phyloP scores from a whole-genome alignment of 139 green algal species.

The Mesostigma viride region DNA sequence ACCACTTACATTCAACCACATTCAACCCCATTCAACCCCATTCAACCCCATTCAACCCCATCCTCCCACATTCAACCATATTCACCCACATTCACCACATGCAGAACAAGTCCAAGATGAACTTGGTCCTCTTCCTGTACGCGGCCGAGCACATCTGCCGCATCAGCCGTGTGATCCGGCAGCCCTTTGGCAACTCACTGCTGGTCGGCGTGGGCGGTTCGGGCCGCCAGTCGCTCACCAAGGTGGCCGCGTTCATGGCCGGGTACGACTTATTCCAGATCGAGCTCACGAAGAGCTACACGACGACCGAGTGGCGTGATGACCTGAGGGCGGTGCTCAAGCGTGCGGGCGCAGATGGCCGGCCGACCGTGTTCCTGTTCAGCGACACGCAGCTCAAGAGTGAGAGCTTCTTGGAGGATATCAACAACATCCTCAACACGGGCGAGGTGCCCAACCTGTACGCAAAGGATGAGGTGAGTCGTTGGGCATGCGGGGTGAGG shows the following conservation, averaged over 20 bases:
- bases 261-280: slow-evolving; percentile 48
- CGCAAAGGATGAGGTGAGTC: slow-evolving; percentile 12
- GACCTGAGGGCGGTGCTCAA: slow-evolving; percentile 52
- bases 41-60: too few relatives aligned
- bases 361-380: slow-evolving; percentile 58
- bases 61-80: too few relatives aligned
- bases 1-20: too few relatives aligned
- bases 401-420: slow-evolving; percentile 63
- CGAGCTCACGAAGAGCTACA: slow-evolving; percentile 38
- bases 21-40: too few relatives aligned
- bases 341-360: slow-evolving; percentile 50
- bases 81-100: too few relatives aligned
- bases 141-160: slow-evolving; percentile 59
- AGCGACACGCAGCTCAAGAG: slow-evolving; percentile 63
- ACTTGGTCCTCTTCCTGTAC: slow-evolving; percentile 52
- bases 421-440: slow-evolving; percentile 71
- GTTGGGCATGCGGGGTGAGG: too few relatives aligned
- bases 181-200: slow-evolving; percentile 58
- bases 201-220: slow-evolving; percentile 46
- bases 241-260: slow-evolving; percentile 52
- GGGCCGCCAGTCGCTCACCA: slow-evolving; percentile 47
- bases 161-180: slow-evolving; percentile 56
- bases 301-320: slow-evolving; percentile 41
- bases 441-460: slow-evolving; percentile 41
- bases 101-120: slow-evolving; percentile 51